These are phyloP conservation scores for Cryptococcus sp. DNA, from an alignment of 1,284 basidiomycete species.

Conservation along the genomic window DNA sequence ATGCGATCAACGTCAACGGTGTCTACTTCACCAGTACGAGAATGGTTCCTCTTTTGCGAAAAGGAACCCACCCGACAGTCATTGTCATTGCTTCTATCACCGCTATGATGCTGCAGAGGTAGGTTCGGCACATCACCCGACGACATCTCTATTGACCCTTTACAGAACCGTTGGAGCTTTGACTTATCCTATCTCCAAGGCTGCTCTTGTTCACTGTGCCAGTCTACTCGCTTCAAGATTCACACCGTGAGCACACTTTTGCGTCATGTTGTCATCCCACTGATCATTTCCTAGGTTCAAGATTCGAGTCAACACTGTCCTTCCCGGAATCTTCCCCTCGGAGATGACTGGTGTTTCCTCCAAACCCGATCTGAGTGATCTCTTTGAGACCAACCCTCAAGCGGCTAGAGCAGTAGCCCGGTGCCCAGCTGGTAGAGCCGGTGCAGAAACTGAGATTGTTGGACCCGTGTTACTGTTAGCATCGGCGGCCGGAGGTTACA, in stretches of 20 bases:
- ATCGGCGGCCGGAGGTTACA: slow-evolving; percentile 39
- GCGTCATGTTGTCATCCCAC: background rate
- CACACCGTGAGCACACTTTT: slow-evolving; percentile 19
- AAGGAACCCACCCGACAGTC: slow-evolving; percentile 33
- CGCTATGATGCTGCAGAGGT: slow-evolving; percentile 36
- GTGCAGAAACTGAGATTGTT: slow-evolving; percentile 41
- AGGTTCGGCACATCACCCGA: slow-evolving; percentile 11
- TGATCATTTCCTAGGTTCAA: slow-evolving; percentile 17
- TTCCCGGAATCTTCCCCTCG: slow-evolving; percentile 34
- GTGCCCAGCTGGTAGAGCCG: slow-evolving; percentile 24
- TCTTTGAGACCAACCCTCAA: slow-evolving; percentile 7
- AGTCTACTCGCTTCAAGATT: slow-evolving; percentile 29
- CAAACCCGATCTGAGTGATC: slow-evolving; percentile 17
- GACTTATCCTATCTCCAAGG: slow-evolving; percentile 23
- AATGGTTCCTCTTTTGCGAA: slow-evolving; percentile 35
- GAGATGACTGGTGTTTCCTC: slow-evolving; percentile 40
- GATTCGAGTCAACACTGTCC: slow-evolving; percentile 39
- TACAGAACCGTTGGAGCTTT: slow-evolving; percentile 15
- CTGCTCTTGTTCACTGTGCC: slow-evolving; percentile 16
- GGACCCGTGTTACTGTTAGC: slow-evolving; percentile 42
- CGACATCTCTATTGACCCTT: background rate
- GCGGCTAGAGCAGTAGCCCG: slow-evolving; percentile 17
- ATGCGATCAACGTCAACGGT: slow-evolving; percentile 31
- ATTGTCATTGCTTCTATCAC: slow-evolving; percentile 42
- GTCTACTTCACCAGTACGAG: slow-evolving; percentile 41